Base-by-base conservation (phyloP, 192 early-diverging fungal genomes). In the Rhizoclosmatium sp. region DNA sequence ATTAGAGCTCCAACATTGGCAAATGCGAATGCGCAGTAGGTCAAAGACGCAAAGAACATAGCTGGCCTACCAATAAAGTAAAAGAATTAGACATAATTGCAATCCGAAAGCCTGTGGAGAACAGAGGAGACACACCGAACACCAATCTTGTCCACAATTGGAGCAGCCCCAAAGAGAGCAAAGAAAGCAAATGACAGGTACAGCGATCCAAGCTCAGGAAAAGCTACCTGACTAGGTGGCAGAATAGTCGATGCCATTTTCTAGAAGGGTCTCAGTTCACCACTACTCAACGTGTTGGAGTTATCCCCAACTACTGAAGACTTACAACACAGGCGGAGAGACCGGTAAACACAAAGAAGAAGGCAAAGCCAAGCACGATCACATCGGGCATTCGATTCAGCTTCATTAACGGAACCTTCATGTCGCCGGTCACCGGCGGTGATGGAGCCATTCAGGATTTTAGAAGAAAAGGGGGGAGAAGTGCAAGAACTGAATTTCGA, bases 151-250 rank as follows among this genome's bases (percentile, higher is more conserved):
- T 79, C 69, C 4, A 79, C 78, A 19, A 71, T 23, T 7, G 69
- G 78, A 16, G 78, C 67, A 21, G 78, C 78, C 9, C 56, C 58
- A 41, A 71, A 71, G 12, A 79, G 59, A 59, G 71, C 71, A 58
- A 61, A 62, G n/a, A 79, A n/a, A 12, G 78, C 78, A 31, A 79
- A 79, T 16, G 78, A 10, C 10, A 79, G 10, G 47, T 79, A 79
- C 54, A 79, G 60, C 47, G 59, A 21, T 9, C 78, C 78, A 31
- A 79, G 69, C 2, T n/a, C 14, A 5, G 68, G 68, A 47, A 71
- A 79, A 23, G 78, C 66, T 39, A 72, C 71, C 19, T 56, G 10
- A 9, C 10, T 41, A 54, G 23, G 54, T 19, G 71, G 71, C 39
- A 72, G 71, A 31, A 59, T 41, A 2, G 71, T 72, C 10, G 71